A percentile compares a stretch with the other conserved stretches of the same genome.
Evolutionary conservation across 768 basidiomycete species (phyloP).

Genomic region (Lactarius vividus): DNA sequence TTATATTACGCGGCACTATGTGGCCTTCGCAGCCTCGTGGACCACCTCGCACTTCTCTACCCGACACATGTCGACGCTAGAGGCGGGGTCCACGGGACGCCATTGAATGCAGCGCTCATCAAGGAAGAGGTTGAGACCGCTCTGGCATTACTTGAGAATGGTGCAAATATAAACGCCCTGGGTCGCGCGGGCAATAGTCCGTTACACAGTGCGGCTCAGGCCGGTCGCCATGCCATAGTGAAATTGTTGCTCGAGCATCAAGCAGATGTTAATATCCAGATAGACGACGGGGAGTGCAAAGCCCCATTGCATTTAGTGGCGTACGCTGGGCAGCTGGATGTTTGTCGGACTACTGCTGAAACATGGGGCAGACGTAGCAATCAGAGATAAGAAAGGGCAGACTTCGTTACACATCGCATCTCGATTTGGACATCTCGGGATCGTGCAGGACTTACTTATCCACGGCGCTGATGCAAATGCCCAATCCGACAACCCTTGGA

Average conservation of each 20-base stretch:
- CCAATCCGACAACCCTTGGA: neutral
- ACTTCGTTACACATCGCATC: neutral
- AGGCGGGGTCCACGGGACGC: neutral
- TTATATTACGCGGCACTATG: slow-evolving; percentile 10
- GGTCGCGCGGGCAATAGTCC: neutral
- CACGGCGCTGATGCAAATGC: neutral
- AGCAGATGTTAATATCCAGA: neutral
- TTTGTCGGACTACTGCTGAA: neutral
- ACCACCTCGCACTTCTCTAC: neutral
- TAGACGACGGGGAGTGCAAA: accelerated
- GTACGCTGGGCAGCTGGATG: neutral
- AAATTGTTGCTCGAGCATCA: neutral
- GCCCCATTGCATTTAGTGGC: neutral
- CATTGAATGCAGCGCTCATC: neutral
- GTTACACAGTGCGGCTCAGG: neutral
- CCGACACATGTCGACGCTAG: neutral
- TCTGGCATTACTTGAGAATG: neutral
- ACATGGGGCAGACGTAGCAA: neutral
- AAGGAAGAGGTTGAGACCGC: neutral
- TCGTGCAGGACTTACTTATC: neutral
- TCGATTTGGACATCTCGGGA: neutral
- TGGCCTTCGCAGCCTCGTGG: neutral
- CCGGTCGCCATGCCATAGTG: neutral
- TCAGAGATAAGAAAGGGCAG: neutral
- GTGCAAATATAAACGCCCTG: neutral